Percentiles rank a stretch among this genome's conserved stretches.
These are phyloP conservation scores for Cytospora piceae DNA, from an alignment of 2,329 filamentous ascomycete genomes.

Conservation along the genomic window DNA sequence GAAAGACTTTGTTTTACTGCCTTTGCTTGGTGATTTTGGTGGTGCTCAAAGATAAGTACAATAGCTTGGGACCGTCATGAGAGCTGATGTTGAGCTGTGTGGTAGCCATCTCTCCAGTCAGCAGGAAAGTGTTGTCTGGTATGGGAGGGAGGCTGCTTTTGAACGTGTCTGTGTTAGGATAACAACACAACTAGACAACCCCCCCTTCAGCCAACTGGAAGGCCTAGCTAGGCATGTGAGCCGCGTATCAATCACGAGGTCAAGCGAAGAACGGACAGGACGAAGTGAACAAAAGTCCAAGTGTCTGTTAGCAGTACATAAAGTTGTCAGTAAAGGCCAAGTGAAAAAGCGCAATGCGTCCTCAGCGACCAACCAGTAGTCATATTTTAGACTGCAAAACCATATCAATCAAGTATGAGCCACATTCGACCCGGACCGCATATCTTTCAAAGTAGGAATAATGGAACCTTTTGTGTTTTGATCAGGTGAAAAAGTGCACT, in stretches of 20 bases:
- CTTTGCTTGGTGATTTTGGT: not conserved
- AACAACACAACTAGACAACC: not conserved
- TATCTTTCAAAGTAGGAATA: not conserved
- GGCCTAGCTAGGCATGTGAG: not conserved
- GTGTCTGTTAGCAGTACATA: slow-evolving; percentile 30
- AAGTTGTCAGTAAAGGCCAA: slow-evolving; percentile 26
- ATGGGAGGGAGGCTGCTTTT: not conserved
- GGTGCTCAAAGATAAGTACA: not conserved
- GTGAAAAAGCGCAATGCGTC: slow-evolving; percentile 16
- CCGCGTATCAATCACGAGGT: not conserved
- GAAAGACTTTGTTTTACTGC: not conserved
- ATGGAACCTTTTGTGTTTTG: slow-evolving; percentile 1
- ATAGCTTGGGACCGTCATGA: not conserved
- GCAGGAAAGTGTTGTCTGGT: not conserved
- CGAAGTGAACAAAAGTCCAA: not conserved
- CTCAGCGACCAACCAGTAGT: slow-evolving; percentile 29
- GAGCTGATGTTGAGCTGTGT: not conserved
- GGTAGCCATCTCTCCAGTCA: not conserved
- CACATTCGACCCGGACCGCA: not conserved
- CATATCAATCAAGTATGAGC: not conserved
- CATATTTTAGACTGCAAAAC: not conserved
- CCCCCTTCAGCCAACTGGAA: not conserved
- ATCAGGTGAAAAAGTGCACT: slow-evolving; percentile 24
- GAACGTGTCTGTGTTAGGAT: not conserved
- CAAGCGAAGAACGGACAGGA: not conserved